Evolutionary conservation across 768 basidiomycete genomes (phyloP), one percentile per base, ranked within the genome.

Genomic region (Leccinum truebloodii): DNA sequence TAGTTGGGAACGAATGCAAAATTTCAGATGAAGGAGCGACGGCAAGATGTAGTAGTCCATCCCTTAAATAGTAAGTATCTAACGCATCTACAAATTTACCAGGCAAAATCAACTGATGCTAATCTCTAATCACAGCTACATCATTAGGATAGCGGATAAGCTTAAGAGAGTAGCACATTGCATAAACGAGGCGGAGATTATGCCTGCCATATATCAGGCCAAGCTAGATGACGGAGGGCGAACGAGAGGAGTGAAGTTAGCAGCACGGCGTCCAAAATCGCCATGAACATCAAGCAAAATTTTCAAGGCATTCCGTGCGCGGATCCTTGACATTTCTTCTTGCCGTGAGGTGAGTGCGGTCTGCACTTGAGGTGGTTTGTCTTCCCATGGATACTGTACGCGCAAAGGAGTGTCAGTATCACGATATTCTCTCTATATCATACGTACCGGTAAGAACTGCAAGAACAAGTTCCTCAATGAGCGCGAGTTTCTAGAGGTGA

Each of bases 251-350:
- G 72, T 72, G 13, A 73, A 73, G 52, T 62, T 74, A 28, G 79
- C 78, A 16, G 81, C 83, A 49, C 84, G 81, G 54, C 85, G 80
- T 26, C 89, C 89, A 77, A 94, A 90, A 72, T 94, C 91, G n/a
- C 91, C 90, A 75, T 93, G 92, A 41, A 92, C 89, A 67, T 94
- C 94, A 70, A 95, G 77, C 63, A 95, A 75, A 61, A 94, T 94
- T 75, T 95, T 94, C 69, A 99, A 83, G 14, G 95, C 96, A 79
- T 98, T 98, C 59, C 96, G 83, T 20, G 97, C 96, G 57, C 97
- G 85, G 48, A 96, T 84, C 71, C 88, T 86, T 32, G 94, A 85
- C 77, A 98, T 81, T 60, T 98, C 96, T 66, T 92, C 90, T 41
- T 84, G 83, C 57, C 84, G 83, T 59, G 85, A 81, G 7, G 84